Percentiles rank a stretch among this genome's conserved stretches.
Evolutionary conservation across 768 basidiomycete species (phyloP).

Genomic region (Mycena belliarum): DNA sequence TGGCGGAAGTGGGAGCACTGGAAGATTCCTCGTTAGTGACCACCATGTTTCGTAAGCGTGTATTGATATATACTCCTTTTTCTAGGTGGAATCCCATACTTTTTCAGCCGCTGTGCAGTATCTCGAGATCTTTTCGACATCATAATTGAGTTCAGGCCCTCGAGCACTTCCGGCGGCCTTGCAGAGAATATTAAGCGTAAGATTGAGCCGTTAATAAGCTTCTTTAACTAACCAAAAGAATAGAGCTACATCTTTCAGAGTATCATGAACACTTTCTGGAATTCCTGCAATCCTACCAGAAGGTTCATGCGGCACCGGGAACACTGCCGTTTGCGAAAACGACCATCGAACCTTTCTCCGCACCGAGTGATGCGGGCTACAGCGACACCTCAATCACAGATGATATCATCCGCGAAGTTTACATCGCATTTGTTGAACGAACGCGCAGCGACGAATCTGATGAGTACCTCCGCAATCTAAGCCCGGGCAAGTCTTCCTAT

Average conservation of each 20-base stretch:
- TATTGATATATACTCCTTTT: neutral
- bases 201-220: no score
- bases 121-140: neutral
- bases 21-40: conserved; percentile 23
- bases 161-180: neutral
- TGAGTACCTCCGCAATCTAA: conserved; percentile 18
- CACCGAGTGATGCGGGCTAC: neutral
- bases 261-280: conserved; percentile 18
- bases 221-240: neutral
- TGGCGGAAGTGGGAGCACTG: conserved; percentile 25
- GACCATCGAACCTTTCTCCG: neutral
- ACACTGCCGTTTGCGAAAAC: neutral
- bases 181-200: conserved; percentile 22
- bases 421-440: conserved; percentile 15
- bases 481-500: conserved; percentile 12
- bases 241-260: conserved; percentile 27
- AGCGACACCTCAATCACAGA: conserved; percentile 11
- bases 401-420: conserved; percentile 25
- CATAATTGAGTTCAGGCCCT: neutral
- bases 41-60: neutral
- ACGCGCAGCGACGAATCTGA: conserved; percentile 21
- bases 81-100: neutral
- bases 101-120: neutral
- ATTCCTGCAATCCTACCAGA: conserved; percentile 19
- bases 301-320: neutral